Evolutionary conservation across 768 basidiomycete genomes (phyloP), one percentile per base, ranked within the genome.

Genomic region (Baorangia bicolor): DNA sequence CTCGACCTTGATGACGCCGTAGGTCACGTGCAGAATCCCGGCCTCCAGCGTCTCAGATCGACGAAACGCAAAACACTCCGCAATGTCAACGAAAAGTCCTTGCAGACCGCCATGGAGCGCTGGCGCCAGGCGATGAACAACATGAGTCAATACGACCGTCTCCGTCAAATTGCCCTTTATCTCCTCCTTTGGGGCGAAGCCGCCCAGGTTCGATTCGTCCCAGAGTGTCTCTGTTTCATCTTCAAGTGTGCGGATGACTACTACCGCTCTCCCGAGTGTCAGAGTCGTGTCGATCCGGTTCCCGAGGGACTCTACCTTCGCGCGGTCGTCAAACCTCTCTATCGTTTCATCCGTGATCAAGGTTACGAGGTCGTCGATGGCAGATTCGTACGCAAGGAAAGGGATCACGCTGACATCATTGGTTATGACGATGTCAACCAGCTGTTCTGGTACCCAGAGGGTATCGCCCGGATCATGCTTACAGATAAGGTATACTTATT

Each of bases 221-320:
- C 97, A 3, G 97, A 99, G 71, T 95, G 93, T 65, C 76, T 99
- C 43, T 98, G 94, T 75, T 99, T 98, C 81, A 97, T 99, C 74
- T 99, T 99, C 88, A 99, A 99, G 75, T 98, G 97, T 68, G 97
- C 97, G 14, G 97, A 99, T 69, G 97, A 99, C 75, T 99, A 98
- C 73, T 99, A 99, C 73, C 94, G 97, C 25, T 94, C 91, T 4
- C 87, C 96, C n/a, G 97, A 98, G 66, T 99, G 97, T 64, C 97
- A 99, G 73, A 91, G 84, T 70, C 79, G 93, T 42, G 76, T 92
- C 41, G 95, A 98, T 50, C 86, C 95, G 0, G 93, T 98, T 0
- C 92, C 92, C 0, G 96, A 98, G 65, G 97, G 96, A 0, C 77
- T 98, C n/a, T 99, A 98, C 72, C 78, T 99, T 30, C 85, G 88